Percentiles rank a stretch among this genome's conserved stretches.
Evolutionary conservation across 352 stramenopile species (phyloP).

Genomic region (Blastocystis sp.): DNA sequence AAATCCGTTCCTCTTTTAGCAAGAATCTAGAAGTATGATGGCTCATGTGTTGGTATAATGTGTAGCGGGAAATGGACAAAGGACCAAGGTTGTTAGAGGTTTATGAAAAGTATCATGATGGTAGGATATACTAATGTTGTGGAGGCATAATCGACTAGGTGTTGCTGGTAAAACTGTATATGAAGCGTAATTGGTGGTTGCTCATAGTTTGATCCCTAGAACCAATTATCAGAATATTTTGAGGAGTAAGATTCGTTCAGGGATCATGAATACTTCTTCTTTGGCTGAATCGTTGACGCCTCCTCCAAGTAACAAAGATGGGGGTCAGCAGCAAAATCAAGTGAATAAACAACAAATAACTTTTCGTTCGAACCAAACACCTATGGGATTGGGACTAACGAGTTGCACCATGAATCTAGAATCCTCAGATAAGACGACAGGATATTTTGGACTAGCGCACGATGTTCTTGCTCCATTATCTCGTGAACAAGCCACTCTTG

Average conservation of each 20-base stretch:
- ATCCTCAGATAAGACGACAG: neutral
- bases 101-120: neutral
- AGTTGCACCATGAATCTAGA: neutral
- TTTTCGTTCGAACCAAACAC: neutral
- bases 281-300: neutral
- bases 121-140: neutral
- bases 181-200: neutral
- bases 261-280: neutral
- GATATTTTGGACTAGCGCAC: neutral
- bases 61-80: neutral
- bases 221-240: neutral
- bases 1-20: neutral
- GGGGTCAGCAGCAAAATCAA: neutral
- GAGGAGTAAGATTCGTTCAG: conserved; percentile 1
- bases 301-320: neutral
- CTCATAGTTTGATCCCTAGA: neutral
- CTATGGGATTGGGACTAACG: neutral
- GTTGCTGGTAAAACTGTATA: neutral
- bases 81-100: neutral
- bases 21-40: no score
- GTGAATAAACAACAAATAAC: neutral
- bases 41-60: no score
- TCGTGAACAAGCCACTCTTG: neutral
- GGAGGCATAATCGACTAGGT: neutral
- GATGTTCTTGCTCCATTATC: neutral